Evolutionary conservation across 306 rosid species (phyloP).

Genomic region (Cucurbita pepo): DNA sequence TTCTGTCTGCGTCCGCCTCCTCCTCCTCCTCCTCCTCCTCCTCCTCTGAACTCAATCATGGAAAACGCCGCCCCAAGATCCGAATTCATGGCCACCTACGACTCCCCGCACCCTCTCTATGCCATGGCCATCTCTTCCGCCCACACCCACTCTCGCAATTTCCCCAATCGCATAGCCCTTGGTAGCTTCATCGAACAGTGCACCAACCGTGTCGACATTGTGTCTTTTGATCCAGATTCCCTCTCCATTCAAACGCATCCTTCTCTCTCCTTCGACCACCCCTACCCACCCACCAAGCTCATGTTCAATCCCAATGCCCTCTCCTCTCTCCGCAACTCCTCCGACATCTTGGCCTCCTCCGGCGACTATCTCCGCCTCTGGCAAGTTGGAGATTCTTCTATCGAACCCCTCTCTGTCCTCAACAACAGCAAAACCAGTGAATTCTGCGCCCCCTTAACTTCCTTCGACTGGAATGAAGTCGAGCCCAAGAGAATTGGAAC

Average conservation of each 20-base stretch:
- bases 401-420: slow-evolving; percentile 52
- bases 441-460: slow-evolving; percentile 83
- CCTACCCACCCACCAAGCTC: slow-evolving; percentile 93
- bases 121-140: slow-evolving; percentile 51
- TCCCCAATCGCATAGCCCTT: slow-evolving; percentile 43
- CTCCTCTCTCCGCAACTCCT: slow-evolving; percentile 20
- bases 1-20: no score
- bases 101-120: slow-evolving; percentile 66
- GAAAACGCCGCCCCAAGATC: slow-evolving; percentile 44
- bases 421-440: slow-evolving; percentile 80
- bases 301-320: slow-evolving; percentile 67
- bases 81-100: slow-evolving; percentile 48
- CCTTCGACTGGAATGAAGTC: slow-evolving; percentile 91
- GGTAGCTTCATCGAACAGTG: slow-evolving; percentile 82
- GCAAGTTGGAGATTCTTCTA: slow-evolving; percentile 53
- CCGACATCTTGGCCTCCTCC: slow-evolving; percentile 51
- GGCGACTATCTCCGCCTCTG: slow-evolving; percentile 98
- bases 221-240: slow-evolving; percentile 67
- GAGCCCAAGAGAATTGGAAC: slow-evolving; percentile 77
- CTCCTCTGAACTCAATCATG: slow-evolving; percentile 13
- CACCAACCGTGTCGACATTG: slow-evolving; percentile 67
- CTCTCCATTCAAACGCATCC: slow-evolving; percentile 34
- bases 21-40: no score
- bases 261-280: slow-evolving; percentile 80
- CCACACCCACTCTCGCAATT: slow-evolving; percentile 10